Base-by-base conservation (phyloP, 208 protist species). In the Crithidia acanthocephali region DNA sequence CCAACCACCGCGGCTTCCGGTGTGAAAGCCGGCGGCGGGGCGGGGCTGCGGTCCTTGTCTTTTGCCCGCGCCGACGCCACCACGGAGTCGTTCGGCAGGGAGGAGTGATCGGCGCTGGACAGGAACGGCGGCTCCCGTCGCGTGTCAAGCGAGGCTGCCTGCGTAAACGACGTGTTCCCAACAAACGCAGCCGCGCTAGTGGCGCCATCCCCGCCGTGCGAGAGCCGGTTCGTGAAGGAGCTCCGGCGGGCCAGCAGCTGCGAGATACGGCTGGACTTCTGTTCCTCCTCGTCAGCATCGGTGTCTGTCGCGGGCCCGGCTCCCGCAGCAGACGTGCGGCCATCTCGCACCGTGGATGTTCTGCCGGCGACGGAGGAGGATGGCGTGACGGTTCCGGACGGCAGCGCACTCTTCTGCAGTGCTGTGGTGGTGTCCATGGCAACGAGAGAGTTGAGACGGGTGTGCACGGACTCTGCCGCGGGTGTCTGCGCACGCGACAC, bases 231-330 rank as follows among this genome's bases (percentile, higher is more conserved):
- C 6, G 57, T 22, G 32, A 53, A 40, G 23, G 44, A 48, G 42
- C 42, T 65, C 32, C 59, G 44, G 11, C 59, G 59, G 51, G 59
- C 59, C n/a, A 65, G 59, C 59, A 65, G 42, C 28, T 65, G 44
- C 9, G 44, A 65, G 7, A 53, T 52, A 13, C 59, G 59, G 4
- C 42, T 65, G 4, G 27, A 20, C 37, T 50, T 28, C 32, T n/a
- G 23, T 2, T 62, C 57, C 4, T 62, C 57, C 7, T 48, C 57
- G 11, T 6, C 37, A 8, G 18, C 57, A 3, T 61, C 56, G 0
- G 35, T 61, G 22, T 61, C 35, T 3, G 35, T 47, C 22, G 22
- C 10, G 9, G 30, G n/a, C 10, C n/a, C 56, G 0, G 58, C 58
- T 9, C 40, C 42, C 42, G 35, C 25, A 20, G 25, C 42, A 15